Evolutionary conservation across 2,329 filamentous ascomycete species (phyloP).

Genomic region (Talaromyces rugulosus): DNA sequence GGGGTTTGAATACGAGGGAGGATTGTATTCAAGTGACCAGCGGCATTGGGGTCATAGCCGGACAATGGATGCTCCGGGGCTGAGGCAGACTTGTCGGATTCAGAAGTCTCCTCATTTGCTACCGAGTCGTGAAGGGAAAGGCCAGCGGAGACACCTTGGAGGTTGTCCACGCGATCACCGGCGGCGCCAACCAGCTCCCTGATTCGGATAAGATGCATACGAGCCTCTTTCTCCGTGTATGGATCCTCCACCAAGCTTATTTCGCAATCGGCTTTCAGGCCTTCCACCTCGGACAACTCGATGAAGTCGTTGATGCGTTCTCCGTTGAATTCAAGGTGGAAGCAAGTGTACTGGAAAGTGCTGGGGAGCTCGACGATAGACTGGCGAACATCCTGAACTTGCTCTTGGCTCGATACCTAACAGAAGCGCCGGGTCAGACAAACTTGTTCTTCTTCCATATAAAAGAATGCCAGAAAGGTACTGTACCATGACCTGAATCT

Average conservation of each 20-base stretch:
- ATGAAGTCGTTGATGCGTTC: conserved; percentile 92
- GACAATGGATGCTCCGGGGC: conserved; percentile 53
- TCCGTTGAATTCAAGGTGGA: conserved; percentile 90
- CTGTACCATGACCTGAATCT: conserved; percentile 78
- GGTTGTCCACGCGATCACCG: conserved; percentile 78
- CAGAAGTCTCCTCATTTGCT: conserved; percentile 36
- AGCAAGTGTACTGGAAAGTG: conserved; percentile 97
- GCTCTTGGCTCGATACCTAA: conserved; percentile 86
- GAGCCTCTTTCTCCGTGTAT: conserved; percentile 96
- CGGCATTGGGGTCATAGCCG: conserved; percentile 72
- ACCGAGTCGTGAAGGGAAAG: conserved; percentile 83
- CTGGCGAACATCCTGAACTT: conserved; percentile 94
- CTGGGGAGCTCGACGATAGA: conserved; percentile 89
- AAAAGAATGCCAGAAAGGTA: not conserved
- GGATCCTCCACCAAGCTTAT: conserved; percentile 84
- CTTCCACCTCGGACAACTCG: conserved; percentile 82
- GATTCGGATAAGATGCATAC: conserved; percentile 87
- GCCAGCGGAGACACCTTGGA: conserved; percentile 82
- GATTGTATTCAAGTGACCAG: conserved; percentile 65
- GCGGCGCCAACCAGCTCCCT: conserved; percentile 90
- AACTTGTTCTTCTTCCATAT: not conserved
- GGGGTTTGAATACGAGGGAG: conserved; percentile 63
- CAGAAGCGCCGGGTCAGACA: not conserved
- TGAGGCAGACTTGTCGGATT: conserved; percentile 25
- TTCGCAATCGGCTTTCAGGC: conserved; percentile 70